Evolutionary conservation across 176 grass and related monocot genomes (phyloP).

Genomic region (Oryza officinalis): DNA sequence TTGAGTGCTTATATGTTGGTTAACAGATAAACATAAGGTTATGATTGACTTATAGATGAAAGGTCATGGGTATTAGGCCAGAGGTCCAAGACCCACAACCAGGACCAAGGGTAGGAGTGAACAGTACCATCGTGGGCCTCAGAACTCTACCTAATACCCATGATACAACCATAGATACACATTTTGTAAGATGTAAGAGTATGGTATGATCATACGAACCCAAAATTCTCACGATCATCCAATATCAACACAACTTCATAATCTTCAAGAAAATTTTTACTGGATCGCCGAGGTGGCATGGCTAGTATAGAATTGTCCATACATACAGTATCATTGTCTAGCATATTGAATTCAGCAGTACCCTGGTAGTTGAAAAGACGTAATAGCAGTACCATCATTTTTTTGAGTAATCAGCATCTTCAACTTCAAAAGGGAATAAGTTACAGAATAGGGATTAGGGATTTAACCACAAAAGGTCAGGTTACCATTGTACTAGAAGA

Average conservation of each 20-base stretch:
- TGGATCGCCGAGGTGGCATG: conserved; percentile 64
- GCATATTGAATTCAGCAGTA: conserved; percentile 38
- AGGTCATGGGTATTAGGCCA: background rate
- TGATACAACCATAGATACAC: background rate
- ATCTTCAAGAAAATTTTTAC: conserved; percentile 69
- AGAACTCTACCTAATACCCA: too few relatives aligned
- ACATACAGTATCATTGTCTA: conserved; percentile 31
- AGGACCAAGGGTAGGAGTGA: too few relatives aligned
- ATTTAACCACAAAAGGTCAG: background rate
- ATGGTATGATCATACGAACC: conserved; percentile 54
- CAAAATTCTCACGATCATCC: conserved; percentile 91
- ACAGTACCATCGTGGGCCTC: too few relatives aligned
- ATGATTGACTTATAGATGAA: conserved; percentile 14
- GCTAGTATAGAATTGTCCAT: conserved; percentile 49
- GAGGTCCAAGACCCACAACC: too few relatives aligned
- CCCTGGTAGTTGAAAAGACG: conserved; percentile 44
- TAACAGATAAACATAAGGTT: conserved; percentile 19
- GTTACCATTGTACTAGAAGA: conserved; percentile 57
- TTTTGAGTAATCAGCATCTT: background rate
- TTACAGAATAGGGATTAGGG: background rate
- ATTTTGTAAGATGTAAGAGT: background rate
- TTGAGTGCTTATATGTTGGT: background rate
- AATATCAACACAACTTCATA: conserved; percentile 87
- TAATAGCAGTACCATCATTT: background rate
- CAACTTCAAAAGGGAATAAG: conserved; percentile 2